phyloP scores from a whole-genome alignment of 441 rosid species.

The Populus tomentosa region DNA sequence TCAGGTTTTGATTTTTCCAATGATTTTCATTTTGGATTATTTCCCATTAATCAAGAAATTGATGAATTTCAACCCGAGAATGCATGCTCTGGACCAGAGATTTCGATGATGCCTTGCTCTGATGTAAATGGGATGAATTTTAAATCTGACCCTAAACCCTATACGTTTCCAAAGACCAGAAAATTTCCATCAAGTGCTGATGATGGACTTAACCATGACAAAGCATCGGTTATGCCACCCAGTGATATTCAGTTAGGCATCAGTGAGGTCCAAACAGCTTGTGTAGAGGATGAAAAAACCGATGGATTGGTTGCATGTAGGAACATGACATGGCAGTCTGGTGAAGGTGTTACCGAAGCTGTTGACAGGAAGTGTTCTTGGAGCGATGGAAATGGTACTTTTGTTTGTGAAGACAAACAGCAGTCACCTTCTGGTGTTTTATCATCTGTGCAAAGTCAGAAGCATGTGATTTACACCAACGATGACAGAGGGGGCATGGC shows the following conservation, averaged over 20 bases:
- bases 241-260: constrained; percentile 25
- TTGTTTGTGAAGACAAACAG: constrained; percentile 27
- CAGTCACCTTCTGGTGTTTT: constrained; percentile 29
- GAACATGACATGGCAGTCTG: constrained; percentile 28
- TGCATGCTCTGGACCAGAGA: constrained; percentile 31
- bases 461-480: constrained; percentile 17
- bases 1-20: constrained; percentile 8
- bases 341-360: constrained; percentile 23
- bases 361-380: constrained; percentile 14
- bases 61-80: constrained; percentile 37
- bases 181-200: constrained; percentile 25
- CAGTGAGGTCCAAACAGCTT: constrained; percentile 18
- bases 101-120: constrained; percentile 26
- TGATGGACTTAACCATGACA: constrained; percentile 25
- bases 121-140: constrained; percentile 31
- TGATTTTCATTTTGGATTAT: constrained; percentile 27
- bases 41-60: constrained; percentile 40
- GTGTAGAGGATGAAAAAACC: constrained; percentile 27
- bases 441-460: constrained; percentile 21
- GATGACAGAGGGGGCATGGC: constrained; percentile 25
- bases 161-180: constrained; percentile 25
- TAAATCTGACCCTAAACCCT: constrained; percentile 31
- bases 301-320: constrained; percentile 28
- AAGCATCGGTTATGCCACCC: constrained; percentile 23
- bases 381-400: constrained; percentile 21